These are phyloP conservation scores for Blastocystis sp. DNA, from an alignment of 352 stramenopile species.

Conservation along the genomic window DNA sequence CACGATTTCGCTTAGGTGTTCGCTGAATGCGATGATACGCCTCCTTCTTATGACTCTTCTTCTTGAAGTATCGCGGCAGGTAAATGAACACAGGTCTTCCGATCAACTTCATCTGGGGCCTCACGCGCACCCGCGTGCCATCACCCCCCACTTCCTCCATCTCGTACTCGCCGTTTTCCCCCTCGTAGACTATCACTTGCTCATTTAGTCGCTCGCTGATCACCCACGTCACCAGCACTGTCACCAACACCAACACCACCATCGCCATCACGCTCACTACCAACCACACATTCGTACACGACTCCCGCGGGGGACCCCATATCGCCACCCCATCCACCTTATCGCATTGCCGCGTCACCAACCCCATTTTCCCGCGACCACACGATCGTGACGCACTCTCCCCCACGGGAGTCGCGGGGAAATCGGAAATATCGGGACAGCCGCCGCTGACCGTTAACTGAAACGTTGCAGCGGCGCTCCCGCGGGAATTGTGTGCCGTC, in stretches of 20 bases:
- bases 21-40: background rate
- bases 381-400: background rate
- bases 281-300: constrained; percentile 12
- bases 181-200: constrained; percentile 8
- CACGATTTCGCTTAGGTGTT: background rate
- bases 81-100: constrained; percentile 50
- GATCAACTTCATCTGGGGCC: constrained; percentile 30
- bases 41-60: background rate
- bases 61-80: constrained; percentile 38
- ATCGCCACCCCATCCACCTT: background rate
- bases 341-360: background rate
- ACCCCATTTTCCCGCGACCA: background rate
- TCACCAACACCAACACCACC: background rate
- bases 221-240: background rate
- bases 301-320: constrained; percentile 6
- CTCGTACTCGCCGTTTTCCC: constrained; percentile 36
- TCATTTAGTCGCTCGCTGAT: background rate
- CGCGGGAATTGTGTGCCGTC: constrained; percentile 1
- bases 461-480: background rate
- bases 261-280: background rate
- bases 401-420: constrained; percentile 21
- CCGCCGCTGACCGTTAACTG: background rate
- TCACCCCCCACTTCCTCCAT: background rate
- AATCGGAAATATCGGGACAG: constrained; percentile 15
- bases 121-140: background rate